These are phyloP conservation scores for Lagenidium sp. DNA, from an alignment of 352 stramenopile species.

Conservation along the genomic window DNA sequence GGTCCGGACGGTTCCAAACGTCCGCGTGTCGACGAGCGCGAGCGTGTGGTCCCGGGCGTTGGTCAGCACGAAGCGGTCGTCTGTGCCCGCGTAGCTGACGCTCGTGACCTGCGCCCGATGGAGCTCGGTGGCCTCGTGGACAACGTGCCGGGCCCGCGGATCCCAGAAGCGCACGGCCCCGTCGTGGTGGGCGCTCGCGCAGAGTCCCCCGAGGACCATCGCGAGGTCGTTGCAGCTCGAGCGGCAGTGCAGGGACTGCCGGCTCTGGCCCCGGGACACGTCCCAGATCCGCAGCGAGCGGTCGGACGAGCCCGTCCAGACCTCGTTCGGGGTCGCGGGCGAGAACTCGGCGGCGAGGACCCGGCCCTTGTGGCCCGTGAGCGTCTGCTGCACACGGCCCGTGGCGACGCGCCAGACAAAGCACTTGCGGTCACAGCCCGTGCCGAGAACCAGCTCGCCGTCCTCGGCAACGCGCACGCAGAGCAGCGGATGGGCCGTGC, in stretches of 20 bases:
- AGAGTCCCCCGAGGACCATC: constrained; percentile 43
- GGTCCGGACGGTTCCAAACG: constrained; percentile 32
- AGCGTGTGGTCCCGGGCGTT: constrained; percentile 74
- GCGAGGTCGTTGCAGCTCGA: constrained; percentile 81
- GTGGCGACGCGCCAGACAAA: constrained; percentile 81
- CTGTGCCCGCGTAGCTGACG: constrained; percentile 47
- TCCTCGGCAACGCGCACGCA: constrained; percentile 75
- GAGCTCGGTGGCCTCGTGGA: constrained; percentile 41
- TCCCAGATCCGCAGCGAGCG: constrained; percentile 76
- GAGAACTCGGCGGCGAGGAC: constrained; percentile 76
- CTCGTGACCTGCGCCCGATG: constrained; percentile 69
- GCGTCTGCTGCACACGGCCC: constrained; percentile 71
- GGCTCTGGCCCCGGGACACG: constrained; percentile 39
- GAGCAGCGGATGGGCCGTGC: constrained; percentile 72
- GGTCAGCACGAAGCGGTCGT: constrained; percentile 40
- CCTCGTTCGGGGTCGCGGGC: constrained; percentile 33
- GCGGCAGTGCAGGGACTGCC: constrained; percentile 69
- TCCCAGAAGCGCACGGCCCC: constrained; percentile 75
- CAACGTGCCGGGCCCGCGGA: constrained; percentile 35
- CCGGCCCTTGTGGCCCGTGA: constrained; percentile 80
- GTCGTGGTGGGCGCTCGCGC: constrained; percentile 75
- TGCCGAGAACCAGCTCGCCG: constrained; percentile 65
- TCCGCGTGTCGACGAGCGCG: constrained; percentile 57
- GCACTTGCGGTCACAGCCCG: constrained; percentile 76
- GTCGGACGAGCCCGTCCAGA: constrained; percentile 73